phyloP scores from a whole-genome alignment of 345 rosid species.

The Geranium brycei region DNA sequence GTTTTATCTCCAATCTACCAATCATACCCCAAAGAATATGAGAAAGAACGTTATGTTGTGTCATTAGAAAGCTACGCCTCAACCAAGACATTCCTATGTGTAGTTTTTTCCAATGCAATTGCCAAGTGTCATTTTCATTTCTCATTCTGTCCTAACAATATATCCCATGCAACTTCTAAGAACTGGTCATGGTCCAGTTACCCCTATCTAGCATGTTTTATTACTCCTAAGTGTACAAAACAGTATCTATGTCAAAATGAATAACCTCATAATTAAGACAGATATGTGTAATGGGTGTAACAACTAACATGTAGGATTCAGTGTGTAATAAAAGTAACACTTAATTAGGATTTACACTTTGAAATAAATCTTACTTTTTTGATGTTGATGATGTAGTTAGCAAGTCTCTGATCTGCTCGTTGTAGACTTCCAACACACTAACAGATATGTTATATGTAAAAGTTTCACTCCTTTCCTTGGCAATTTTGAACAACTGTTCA shows the following conservation, averaged over 20 bases:
- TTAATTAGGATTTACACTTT: neutral
- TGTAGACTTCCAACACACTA: constrained; percentile 94
- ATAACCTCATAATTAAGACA: neutral
- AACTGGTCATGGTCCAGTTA: neutral
- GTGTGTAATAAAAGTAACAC: neutral
- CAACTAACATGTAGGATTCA: neutral
- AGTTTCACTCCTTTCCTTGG: constrained; percentile 68
- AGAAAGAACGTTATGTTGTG: neutral
- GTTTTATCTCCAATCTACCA: constrained; percentile 80
- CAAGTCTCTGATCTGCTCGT: constrained; percentile 91
- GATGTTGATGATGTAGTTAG: constrained; percentile 66
- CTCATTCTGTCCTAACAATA: too few relatives aligned
- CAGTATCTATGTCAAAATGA: neutral
- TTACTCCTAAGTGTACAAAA: neutral
- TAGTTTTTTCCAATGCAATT: too few relatives aligned
- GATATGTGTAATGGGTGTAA: neutral
- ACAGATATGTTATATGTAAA: constrained; percentile 60
- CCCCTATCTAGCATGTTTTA: neutral
- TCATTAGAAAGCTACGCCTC: too few relatives aligned
- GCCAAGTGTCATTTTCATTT: too few relatives aligned
- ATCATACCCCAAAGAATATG: neutral
- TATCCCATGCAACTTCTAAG: too few relatives aligned
- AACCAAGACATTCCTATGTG: too few relatives aligned
- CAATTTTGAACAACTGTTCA: constrained; percentile 58
- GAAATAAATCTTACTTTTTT: constrained; percentile 41